phyloP scores from a whole-genome alignment of 176 grass and related monocot species.

The Tillandsia fasciculata region DNA sequence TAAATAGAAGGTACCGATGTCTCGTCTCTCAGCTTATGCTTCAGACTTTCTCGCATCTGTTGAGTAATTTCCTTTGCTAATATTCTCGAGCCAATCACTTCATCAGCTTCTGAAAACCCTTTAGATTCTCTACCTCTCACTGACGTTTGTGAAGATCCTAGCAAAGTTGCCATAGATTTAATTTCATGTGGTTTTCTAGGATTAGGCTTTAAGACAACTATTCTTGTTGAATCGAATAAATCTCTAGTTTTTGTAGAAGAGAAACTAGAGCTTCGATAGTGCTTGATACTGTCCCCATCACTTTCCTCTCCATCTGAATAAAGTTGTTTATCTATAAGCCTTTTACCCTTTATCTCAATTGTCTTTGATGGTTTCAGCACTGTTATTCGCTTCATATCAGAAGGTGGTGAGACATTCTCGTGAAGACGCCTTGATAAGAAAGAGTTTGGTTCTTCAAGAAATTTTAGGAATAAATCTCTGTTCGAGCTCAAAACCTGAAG shows the following conservation, averaged over 20 bases:
- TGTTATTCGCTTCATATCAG: conserved; percentile 72
- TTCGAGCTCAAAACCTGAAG: conserved; percentile 91
- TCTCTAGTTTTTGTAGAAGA: conserved; percentile 29
- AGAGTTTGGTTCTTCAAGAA: conserved; percentile 70
- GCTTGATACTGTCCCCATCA: conserved; percentile 24
- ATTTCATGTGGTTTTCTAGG: conserved; percentile 29
- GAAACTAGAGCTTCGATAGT: conserved; percentile 27
- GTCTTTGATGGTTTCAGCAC: conserved; percentile 73
- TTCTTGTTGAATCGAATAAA: conserved; percentile 67
- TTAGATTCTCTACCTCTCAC: conserved; percentile 32
- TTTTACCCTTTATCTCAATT: conserved; percentile 35
- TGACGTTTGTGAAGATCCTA: conserved; percentile 16
- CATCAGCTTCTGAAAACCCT: conserved; percentile 34
- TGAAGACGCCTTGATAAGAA: conserved; percentile 43
- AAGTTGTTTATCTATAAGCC: conserved; percentile 32
- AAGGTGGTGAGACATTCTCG: conserved; percentile 33
- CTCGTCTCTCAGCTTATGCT: conserved; percentile 33
- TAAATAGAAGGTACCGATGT: conserved; percentile 25
- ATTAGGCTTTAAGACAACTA: conserved; percentile 84
- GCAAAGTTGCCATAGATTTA: conserved; percentile 16
- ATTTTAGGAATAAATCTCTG: conserved; percentile 84
- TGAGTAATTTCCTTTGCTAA: conserved; percentile 44
- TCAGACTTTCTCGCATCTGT: conserved; percentile 51
- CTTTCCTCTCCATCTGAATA: conserved; percentile 36
- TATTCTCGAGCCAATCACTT: conserved; percentile 35